A percentile compares a stretch with the other conserved stretches of the same genome.
phyloP scores from a whole-genome alignment of 495 filamentous ascomycete genomes.

The Zalerion maritima region DNA sequence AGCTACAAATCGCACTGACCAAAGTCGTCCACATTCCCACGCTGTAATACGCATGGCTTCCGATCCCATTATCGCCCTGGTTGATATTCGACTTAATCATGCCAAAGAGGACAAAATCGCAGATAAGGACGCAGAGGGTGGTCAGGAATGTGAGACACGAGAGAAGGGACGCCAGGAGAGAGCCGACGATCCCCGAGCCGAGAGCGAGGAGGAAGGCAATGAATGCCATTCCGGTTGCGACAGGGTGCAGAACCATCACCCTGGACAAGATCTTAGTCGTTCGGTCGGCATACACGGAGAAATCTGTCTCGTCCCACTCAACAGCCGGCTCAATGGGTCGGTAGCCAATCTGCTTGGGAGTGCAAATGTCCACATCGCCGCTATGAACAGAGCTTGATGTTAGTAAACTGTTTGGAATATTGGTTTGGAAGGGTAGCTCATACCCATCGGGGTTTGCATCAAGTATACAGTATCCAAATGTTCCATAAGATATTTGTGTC shows the following conservation, averaged over 20 bases:
- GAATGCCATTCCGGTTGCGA: conserved; percentile 41
- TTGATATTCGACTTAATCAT: conserved; percentile 38
- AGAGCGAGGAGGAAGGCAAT: conserved; percentile 41
- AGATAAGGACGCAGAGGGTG: conserved; percentile 36
- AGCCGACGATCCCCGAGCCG: conserved; percentile 38
- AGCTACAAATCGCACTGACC: conserved; percentile 32
- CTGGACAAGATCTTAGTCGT: conserved; percentile 35
- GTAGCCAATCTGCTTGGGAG: conserved; percentile 34
- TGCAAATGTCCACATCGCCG: conserved; percentile 28
- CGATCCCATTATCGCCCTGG: conserved; percentile 14
- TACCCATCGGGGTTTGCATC: conserved; percentile 19
- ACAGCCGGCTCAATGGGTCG: conserved; percentile 29
- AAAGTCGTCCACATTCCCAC: conserved; percentile 36
- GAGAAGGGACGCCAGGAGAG: conserved; percentile 32
- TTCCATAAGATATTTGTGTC: conserved; percentile 36
- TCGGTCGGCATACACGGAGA: conserved; percentile 26
- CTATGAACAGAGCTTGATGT: conserved; percentile 8
- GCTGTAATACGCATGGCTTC: conserved; percentile 26
- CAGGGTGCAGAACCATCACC: conserved; percentile 46
- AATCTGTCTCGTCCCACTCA: conserved; percentile 17
- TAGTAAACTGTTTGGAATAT: neutral
- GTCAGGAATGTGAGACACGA: conserved; percentile 38
- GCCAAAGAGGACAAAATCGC: conserved; percentile 41
- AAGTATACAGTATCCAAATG: conserved; percentile 40
- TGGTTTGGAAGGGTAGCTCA: conserved; percentile 4